Evolutionary conservation across 108 stramenopile genomes (phyloP).

Genomic region (Nannochloropsis gaditana): DNA sequence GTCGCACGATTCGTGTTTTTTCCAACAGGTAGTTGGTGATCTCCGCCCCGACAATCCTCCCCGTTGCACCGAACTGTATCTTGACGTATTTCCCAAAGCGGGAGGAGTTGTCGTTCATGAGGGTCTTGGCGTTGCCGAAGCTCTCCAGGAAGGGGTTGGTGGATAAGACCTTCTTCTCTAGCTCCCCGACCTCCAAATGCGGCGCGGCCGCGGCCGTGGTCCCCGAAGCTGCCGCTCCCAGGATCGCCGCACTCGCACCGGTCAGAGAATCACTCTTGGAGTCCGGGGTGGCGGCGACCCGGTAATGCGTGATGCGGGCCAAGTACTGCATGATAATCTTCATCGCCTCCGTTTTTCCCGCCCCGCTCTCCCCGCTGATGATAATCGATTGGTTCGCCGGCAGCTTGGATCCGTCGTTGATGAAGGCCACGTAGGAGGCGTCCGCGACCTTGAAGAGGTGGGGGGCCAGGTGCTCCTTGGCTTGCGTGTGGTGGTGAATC

Average conservation of each 20-base stretch:
- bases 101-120: conserved; percentile 98
- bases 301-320: conserved; percentile 53
- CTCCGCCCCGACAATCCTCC: conserved; percentile 52
- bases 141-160: conserved; percentile 97
- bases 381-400: conserved; percentile 53
- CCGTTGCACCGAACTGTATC: conserved; percentile 55
- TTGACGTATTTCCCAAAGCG: conserved; percentile 98
- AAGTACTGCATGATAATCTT: conserved; percentile 93
- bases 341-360: conserved; percentile 69
- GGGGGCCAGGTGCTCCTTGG: conserved; percentile 34
- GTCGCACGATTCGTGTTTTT: conserved; percentile 84
- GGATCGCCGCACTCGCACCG: not conserved
- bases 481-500: conserved; percentile 41
- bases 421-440: conserved; percentile 44
- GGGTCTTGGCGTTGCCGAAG: conserved; percentile 98
- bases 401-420: conserved; percentile 34
- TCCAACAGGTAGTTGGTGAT: conserved; percentile 86
- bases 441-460: conserved; percentile 53
- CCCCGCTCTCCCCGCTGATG: conserved; percentile 64
- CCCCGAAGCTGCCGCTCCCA: not conserved
- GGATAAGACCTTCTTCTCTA: conserved; percentile 89
- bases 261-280: not conserved
- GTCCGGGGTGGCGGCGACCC: not conserved
- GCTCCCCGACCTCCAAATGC: conserved; percentile 56
- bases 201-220: conserved; percentile 33